Evolutionary conservation across 495 filamentous ascomycete species (phyloP), one percentile per base, ranked within the genome.

Genomic region (Terfezia claveryi): DNA sequence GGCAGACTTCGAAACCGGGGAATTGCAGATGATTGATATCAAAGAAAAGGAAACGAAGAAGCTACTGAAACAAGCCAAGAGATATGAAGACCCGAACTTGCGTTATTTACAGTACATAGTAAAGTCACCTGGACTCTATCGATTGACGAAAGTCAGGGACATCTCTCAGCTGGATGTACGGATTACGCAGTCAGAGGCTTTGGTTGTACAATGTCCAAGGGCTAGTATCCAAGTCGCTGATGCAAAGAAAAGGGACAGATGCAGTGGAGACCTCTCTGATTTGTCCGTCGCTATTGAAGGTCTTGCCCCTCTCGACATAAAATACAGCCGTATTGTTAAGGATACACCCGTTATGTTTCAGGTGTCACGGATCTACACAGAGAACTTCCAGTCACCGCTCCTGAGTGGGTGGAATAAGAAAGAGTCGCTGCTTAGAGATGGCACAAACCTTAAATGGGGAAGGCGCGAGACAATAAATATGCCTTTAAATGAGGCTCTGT

Each of bases 131-230:
- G 91, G 91, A 17, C 76, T 86, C 38, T 98, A 98, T 67, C 76
- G 81, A 41, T 73, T 98, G 14, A 73, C 80, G 44, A 82, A 79
- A 56, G 87, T 95, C 9, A 73, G 93, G 23, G 91, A 98, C 64
- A 81, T 94, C 65, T 85, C 88, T 52, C 87, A 93, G 63, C 76
- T 96, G 3, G 88, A 95, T 64, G 87, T 98, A 10, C 83, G 85
- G 55, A 76, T 81, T 56, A 73, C 75, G 38, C 72, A 69, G 10
- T 84, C 82, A 12, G 79, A 85, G 61, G 80, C 87, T 0, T 76
- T 91, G 49, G 82, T 98, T 54, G 83, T 87, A 20, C 68, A 74
- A 27, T 98, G 91, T 63, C 91, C 91, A 11, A 79, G 75, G 57
- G 88, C 87, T 12, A 68, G 69, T 53, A 76, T 95, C 44, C 80